These are phyloP conservation scores for Nemania sp. DNA, from an alignment of 2,329 filamentous ascomycete genomes.

Conservation along the genomic window DNA sequence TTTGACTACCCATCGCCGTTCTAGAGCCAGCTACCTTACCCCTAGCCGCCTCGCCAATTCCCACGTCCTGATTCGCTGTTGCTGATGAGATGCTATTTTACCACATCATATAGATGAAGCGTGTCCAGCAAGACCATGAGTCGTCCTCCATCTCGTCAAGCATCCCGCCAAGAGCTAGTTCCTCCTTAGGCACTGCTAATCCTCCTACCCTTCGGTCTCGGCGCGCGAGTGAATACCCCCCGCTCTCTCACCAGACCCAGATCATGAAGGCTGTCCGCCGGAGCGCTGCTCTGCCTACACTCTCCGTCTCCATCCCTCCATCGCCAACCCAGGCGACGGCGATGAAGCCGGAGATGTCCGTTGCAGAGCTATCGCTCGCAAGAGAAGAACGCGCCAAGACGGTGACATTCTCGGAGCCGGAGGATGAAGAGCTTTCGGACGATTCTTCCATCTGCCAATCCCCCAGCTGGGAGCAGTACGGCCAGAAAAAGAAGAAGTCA, in stretches of 20 bases:
- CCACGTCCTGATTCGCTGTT: slow-evolving; percentile 36
- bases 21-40: slow-evolving; percentile 22
- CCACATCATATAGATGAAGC: slow-evolving; percentile 45
- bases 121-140: slow-evolving; percentile 41
- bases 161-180: slow-evolving; percentile 37
- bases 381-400: slow-evolving; percentile 44
- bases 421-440: slow-evolving; percentile 45
- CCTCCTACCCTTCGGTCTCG: slow-evolving; percentile 39
- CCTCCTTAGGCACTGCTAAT: slow-evolving; percentile 37
- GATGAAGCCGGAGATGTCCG: slow-evolving; percentile 28
- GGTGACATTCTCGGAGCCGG: slow-evolving; percentile 46
- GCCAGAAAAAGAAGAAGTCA: slow-evolving; percentile 54
- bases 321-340: slow-evolving; percentile 32
- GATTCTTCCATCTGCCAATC: slow-evolving; percentile 63
- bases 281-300: slow-evolving; percentile 39
- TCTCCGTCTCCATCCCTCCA: slow-evolving; percentile 42
- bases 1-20: slow-evolving; percentile 17
- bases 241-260: slow-evolving; percentile 41
- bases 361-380: slow-evolving; percentile 26
- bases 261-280: slow-evolving; percentile 43
- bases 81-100: slow-evolving; percentile 34
- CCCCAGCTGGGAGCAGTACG: slow-evolving; percentile 64
- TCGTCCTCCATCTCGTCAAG: slow-evolving; percentile 36
- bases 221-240: slow-evolving; percentile 40
- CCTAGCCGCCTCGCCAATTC: slow-evolving; percentile 28